Percentiles rank a stretch among this genome's conserved stretches.
phyloP scores from a whole-genome alignment of 164 flowering plant genomes.

The Annona squamosa region DNA sequence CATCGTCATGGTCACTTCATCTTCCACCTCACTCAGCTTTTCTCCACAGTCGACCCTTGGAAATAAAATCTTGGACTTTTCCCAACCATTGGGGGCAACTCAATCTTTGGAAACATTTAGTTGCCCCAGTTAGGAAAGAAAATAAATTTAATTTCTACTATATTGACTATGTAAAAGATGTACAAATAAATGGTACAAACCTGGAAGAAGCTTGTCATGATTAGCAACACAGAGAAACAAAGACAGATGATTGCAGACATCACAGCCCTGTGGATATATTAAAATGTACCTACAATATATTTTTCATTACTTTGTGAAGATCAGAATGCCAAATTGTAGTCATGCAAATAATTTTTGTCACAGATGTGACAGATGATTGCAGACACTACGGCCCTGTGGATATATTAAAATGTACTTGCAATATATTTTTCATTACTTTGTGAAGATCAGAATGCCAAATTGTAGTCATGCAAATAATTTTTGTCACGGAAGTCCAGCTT shows the following conservation, averaged over 20 bases:
- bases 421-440: not conserved
- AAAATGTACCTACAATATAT: slow-evolving; percentile 66
- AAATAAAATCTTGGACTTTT: not conserved
- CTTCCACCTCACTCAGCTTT: not conserved
- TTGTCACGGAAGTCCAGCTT: too few species aligned
- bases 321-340: not conserved
- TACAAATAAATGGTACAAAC: slow-evolving; percentile 26
- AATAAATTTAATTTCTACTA: not conserved
- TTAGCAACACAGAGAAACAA: slow-evolving; percentile 97
- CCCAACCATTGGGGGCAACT: not conserved
- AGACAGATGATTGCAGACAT: slow-evolving; percentile 91
- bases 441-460: not conserved
- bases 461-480: not conserved
- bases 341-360: not conserved
- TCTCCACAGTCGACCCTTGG: not conserved
- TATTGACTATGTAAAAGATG: not conserved
- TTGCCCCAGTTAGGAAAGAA: not conserved
- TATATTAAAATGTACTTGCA: not conserved
- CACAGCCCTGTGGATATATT: slow-evolving; percentile 98
- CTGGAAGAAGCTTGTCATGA: slow-evolving; percentile 99
- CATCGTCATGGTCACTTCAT: not conserved
- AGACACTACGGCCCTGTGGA: not conserved
- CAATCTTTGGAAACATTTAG: not conserved
- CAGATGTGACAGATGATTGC: not conserved
- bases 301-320: slow-evolving; percentile 1